These are phyloP conservation scores for Vigna nakashimae DNA, from an alignment of 306 rosid species.

Conservation along the genomic window DNA sequence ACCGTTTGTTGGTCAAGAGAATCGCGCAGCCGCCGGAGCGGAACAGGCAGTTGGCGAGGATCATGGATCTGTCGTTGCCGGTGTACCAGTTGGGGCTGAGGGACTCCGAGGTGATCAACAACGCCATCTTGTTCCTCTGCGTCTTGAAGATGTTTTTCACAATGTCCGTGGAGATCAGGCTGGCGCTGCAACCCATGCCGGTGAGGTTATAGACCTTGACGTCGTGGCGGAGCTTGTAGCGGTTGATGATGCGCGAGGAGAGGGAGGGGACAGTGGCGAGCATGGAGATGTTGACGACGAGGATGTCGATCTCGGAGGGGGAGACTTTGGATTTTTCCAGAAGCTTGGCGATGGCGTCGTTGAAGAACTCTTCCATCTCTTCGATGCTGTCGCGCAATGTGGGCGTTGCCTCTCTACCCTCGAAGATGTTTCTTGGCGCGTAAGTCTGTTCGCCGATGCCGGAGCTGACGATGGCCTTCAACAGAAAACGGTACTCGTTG, in stretches of 20 bases:
- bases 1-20: conserved; percentile 68
- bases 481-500: conserved; percentile 73
- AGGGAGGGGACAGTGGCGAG: conserved; percentile 67
- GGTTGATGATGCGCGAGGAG: conserved; percentile 67
- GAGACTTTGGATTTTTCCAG: conserved; percentile 52
- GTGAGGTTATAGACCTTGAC: conserved; percentile 82
- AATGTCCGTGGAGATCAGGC: conserved; percentile 74
- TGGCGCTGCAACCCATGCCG: conserved; percentile 97
- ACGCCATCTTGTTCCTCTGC: conserved; percentile 57
- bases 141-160: conserved; percentile 62
- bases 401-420: conserved; percentile 66
- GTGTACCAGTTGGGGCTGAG: conserved; percentile 94
- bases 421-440: conserved; percentile 73
- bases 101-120: conserved; percentile 80
- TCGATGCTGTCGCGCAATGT: conserved; percentile 57
- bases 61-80: conserved; percentile 80
- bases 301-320: conserved; percentile 72
- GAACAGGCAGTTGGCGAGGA: conserved; percentile 75
- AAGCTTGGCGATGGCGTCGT: conserved; percentile 61
- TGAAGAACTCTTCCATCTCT: conserved; percentile 87
- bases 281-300: conserved; percentile 89
- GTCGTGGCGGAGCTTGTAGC: conserved; percentile 71
- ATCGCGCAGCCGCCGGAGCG: conserved; percentile 79
- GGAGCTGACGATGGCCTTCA: conserved; percentile 85
- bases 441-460: conserved; percentile 95